Percentiles rank a stretch among this genome's conserved stretches.
Evolutionary conservation across 495 filamentous ascomycete genomes (phyloP).

Genomic region (Pseudoneurospora amorphoporcata): DNA sequence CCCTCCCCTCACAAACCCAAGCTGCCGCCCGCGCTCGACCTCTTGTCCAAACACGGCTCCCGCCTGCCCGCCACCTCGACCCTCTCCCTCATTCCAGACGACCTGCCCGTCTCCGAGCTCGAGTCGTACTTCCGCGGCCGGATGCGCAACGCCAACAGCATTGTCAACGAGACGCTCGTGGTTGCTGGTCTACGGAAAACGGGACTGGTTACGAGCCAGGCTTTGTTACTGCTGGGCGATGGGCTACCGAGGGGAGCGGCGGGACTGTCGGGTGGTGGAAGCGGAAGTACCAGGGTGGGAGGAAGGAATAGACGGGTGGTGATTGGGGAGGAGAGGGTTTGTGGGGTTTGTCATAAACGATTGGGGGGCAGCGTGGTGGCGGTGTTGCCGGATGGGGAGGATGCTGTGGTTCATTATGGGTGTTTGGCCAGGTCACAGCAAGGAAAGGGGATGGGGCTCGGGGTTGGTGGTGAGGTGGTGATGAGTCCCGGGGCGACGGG

Average conservation of each 20-base stretch:
- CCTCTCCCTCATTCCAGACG: constrained; percentile 72
- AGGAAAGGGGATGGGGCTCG: constrained; percentile 14
- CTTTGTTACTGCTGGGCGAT: constrained; percentile 59
- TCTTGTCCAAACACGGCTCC: constrained; percentile 84
- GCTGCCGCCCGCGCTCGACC: constrained; percentile 68
- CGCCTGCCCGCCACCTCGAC: constrained; percentile 80
- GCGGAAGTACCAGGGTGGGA: constrained; percentile 46
- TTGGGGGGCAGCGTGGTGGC: constrained; percentile 80
- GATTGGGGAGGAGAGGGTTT: constrained; percentile 77
- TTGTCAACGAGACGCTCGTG: constrained; percentile 69
- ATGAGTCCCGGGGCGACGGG: constrained; percentile 1
- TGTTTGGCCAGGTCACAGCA: constrained; percentile 46
- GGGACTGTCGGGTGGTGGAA: constrained; percentile 33
- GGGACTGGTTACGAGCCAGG: constrained; percentile 61
- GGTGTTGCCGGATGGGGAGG: constrained; percentile 35
- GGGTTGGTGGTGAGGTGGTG: constrained; percentile 7
- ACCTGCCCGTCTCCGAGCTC: constrained; percentile 65
- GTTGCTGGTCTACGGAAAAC: constrained; percentile 61
- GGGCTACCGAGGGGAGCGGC: constrained; percentile 26
- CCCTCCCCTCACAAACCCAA: constrained; percentile 63
- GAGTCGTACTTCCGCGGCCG: constrained; percentile 87
- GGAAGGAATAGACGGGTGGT: constrained; percentile 64
- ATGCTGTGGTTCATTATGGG: constrained; percentile 70
- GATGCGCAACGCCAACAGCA: constrained; percentile 75
- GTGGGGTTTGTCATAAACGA: constrained; percentile 84